Conservation (phyloP, 306 rosid species). For the Fragaria nilgerrensis region DNA sequence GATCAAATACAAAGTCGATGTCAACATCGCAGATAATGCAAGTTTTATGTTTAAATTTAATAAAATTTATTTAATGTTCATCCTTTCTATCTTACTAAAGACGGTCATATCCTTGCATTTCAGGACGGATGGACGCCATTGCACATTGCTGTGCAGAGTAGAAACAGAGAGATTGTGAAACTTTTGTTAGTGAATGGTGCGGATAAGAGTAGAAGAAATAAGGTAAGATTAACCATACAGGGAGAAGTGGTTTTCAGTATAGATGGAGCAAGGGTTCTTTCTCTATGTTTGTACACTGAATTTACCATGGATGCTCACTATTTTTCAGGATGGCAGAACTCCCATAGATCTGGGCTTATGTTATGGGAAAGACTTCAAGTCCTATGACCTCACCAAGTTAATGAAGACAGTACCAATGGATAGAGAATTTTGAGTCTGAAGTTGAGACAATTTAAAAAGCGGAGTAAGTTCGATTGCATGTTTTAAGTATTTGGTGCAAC, state of each 20-base stretch:
- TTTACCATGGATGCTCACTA: conserved; percentile 14
- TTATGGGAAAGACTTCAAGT: conserved; percentile 87
- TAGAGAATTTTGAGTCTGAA: conserved; percentile 36
- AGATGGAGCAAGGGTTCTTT: background rate
- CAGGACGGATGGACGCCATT: conserved; percentile 98
- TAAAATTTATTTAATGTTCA: conserved; percentile 5
- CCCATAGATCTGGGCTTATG: conserved; percentile 74
- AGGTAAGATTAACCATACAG: conserved; percentile 47
- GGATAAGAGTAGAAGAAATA: conserved; percentile 64
- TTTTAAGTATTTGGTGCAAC: conserved; percentile 14
- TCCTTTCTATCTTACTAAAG: conserved; percentile 9
- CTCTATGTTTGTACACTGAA: background rate
- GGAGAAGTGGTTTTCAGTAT: background rate
- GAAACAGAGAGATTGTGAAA: conserved; percentile 80
- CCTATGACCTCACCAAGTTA: conserved; percentile 75
- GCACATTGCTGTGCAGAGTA: conserved; percentile 81
- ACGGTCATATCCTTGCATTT: conserved; percentile 2
- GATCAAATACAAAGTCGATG: conserved; percentile 72
- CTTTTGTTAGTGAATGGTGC: conserved; percentile 81
- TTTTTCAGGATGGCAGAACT: conserved; percentile 81
- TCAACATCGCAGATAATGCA: conserved; percentile 77
- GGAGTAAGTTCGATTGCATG: conserved; percentile 14
- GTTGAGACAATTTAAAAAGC: conserved; percentile 11
- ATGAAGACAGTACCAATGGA: conserved; percentile 52
- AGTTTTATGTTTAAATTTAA: conserved; percentile 18